Conservation (phyloP, 768 basidiomycete species). For the Suillus weaverae region DNA sequence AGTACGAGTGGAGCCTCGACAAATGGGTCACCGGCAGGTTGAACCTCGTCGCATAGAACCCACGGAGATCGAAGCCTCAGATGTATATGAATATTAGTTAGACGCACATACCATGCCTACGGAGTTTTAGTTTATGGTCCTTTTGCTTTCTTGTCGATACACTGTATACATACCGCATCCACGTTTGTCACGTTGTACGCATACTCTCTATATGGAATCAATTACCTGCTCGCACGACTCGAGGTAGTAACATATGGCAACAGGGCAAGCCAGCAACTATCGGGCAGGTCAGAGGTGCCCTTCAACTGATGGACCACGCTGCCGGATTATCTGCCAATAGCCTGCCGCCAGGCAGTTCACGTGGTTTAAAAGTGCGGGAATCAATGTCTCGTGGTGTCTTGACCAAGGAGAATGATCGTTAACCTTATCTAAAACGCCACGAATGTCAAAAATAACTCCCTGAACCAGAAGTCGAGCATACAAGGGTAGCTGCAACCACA, state of each 20-base stretch:
- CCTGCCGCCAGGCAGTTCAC: neutral
- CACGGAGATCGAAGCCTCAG: conserved; percentile 31
- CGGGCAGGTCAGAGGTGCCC: neutral
- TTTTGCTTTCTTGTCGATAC: conserved; percentile 10
- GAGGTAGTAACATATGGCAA: neutral
- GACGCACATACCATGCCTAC: conserved; percentile 8
- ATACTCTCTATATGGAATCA: neutral
- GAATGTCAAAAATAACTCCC: neutral
- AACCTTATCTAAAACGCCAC: conserved; percentile 3
- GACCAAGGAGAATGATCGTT: neutral
- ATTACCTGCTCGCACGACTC: neutral
- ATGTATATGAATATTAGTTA: conserved; percentile 33
- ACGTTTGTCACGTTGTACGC: conserved; percentile 2
- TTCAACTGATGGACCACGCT: neutral
- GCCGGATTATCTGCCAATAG: neutral
- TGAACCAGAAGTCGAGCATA: neutral
- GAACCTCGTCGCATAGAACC: conserved; percentile 34
- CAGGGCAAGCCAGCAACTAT: neutral
- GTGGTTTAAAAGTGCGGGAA: neutral
- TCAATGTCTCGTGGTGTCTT: conserved; percentile 3
- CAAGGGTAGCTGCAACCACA: neutral
- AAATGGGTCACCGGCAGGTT: conserved; percentile 20
- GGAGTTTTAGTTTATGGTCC: conserved; percentile 13
- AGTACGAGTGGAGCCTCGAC: conserved; percentile 34
- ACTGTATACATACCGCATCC: conserved; percentile 12